Evolutionary conservation across 2,329 filamentous ascomycete genomes (phyloP).

Genomic region (Cladosporium sp.): DNA sequence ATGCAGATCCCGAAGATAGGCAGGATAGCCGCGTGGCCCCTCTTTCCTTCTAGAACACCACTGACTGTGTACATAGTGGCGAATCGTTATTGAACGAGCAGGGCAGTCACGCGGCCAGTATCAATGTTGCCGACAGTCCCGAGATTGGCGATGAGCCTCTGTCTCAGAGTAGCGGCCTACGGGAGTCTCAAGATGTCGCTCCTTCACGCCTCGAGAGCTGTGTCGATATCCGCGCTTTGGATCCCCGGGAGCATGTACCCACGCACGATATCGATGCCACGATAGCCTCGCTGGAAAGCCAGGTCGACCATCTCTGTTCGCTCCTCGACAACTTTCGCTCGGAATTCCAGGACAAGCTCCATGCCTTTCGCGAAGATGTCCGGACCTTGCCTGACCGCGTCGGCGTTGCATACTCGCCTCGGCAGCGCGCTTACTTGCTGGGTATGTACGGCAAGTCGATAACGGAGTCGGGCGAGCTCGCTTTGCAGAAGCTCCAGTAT

Average conservation of each 20-base stretch:
- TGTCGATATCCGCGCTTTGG: neutral
- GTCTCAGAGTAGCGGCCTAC: too few species aligned
- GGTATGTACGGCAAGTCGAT: neutral
- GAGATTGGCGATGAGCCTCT: neutral
- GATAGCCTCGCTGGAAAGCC: neutral
- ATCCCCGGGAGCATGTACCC: neutral
- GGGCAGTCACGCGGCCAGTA: neutral
- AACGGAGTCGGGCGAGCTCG: neutral
- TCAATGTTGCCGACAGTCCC: neutral
- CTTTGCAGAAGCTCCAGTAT: neutral
- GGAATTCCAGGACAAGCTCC: neutral
- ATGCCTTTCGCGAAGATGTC: neutral
- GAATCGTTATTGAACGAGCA: neutral
- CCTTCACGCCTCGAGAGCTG: neutral
- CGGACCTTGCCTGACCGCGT: neutral
- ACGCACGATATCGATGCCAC: neutral
- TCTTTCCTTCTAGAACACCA: neutral
- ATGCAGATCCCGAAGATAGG: neutral
- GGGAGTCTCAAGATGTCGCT: too few species aligned
- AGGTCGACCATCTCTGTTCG: neutral
- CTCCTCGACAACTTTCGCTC: neutral
- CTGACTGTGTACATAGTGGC: neutral
- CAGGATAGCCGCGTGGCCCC: neutral
- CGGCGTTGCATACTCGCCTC: neutral
- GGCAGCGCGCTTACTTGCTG: neutral